Evolutionary conservation across 2,329 filamentous ascomycete genomes (phyloP).

Genomic region (Fusarium buharicum): DNA sequence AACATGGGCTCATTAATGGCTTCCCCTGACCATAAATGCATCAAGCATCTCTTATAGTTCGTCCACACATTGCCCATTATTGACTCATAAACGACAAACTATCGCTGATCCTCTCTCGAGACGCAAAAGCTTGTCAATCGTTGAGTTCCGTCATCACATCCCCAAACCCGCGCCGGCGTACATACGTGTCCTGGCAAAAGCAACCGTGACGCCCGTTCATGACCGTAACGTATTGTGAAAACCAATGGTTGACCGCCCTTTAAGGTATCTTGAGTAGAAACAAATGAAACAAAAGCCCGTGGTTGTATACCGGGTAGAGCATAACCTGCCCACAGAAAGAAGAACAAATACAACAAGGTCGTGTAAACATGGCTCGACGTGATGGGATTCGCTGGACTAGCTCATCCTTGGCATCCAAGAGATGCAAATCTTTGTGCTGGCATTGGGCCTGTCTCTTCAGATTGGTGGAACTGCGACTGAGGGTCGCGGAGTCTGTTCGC

Average conservation of each 20-base stretch:
- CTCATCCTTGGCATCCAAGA: slow-evolving; percentile 1
- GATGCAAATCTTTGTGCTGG: slow-evolving; percentile 42
- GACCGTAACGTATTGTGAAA: slow-evolving; percentile 43
- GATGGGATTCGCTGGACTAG: neutral
- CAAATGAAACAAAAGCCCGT: slow-evolving; percentile 24
- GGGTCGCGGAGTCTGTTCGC: slow-evolving; percentile 51
- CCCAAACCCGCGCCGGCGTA: slow-evolving; percentile 11
- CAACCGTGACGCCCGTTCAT: slow-evolving; percentile 44
- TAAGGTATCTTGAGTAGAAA: slow-evolving; percentile 47
- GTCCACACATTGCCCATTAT: slow-evolving; percentile 25
- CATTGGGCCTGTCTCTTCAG: slow-evolving; percentile 55
- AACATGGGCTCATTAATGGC: slow-evolving; percentile 16
- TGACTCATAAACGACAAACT: slow-evolving; percentile 29
- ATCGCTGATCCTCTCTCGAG: slow-evolving; percentile 20
- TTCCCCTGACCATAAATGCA: slow-evolving; percentile 19
- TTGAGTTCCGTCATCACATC: slow-evolving; percentile 28
- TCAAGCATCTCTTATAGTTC: slow-evolving; percentile 29
- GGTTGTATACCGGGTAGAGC: slow-evolving; percentile 9
- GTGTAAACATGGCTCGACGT: slow-evolving; percentile 19
- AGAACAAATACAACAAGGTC: slow-evolving; percentile 18
- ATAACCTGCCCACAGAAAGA: slow-evolving; percentile 8
- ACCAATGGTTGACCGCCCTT: slow-evolving; percentile 35
- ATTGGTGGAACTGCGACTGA: slow-evolving; percentile 39
- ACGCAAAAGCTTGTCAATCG: slow-evolving; percentile 31
- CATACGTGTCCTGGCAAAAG: slow-evolving; percentile 22